A percentile compares a stretch with the other conserved stretches of the same genome.
Evolutionary conservation across 2,329 filamentous ascomycete genomes (phyloP).

Genomic region (Aureobasidium namibiae): DNA sequence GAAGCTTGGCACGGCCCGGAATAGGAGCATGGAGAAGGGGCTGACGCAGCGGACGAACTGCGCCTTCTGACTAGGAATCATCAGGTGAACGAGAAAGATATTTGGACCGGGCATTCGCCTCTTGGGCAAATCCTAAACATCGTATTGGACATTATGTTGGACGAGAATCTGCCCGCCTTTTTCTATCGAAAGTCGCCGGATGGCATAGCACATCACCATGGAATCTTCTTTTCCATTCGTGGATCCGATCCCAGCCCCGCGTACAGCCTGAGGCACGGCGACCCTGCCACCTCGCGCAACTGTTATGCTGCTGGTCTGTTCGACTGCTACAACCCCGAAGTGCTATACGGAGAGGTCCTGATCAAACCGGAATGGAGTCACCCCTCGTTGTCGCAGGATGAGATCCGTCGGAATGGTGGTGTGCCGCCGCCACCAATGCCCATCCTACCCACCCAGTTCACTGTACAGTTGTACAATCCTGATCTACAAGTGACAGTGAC

Average conservation of each 20-base stretch:
- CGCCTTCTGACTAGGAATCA: constrained; percentile 2
- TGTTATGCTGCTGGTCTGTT: constrained; percentile 81
- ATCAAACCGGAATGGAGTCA: constrained; percentile 80
- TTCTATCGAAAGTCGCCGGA: constrained; percentile 49
- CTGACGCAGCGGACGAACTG: constrained; percentile 1
- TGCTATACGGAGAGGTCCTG: constrained; percentile 81
- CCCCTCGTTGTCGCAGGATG: constrained; percentile 70
- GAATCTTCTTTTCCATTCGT: constrained; percentile 55
- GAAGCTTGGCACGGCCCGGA: not conserved
- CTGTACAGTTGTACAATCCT: constrained; percentile 87
- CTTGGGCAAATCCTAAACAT: not conserved
- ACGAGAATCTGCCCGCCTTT: constrained; percentile 81
- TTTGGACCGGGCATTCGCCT: constrained; percentile 1
- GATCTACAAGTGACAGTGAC: constrained; percentile 71
- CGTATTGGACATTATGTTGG: constrained; percentile 55
- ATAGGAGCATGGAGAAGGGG: constrained; percentile 3
- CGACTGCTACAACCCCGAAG: constrained; percentile 70
- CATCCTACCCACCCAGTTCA: constrained; percentile 67
- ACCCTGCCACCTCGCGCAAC: constrained; percentile 65
- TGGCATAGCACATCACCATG: constrained; percentile 43
- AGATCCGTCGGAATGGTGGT: constrained; percentile 63
- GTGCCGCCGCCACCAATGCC: constrained; percentile 59
- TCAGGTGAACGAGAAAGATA: not conserved
- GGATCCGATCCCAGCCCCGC: constrained; percentile 72
- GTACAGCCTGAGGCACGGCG: constrained; percentile 70